Evolutionary conservation across 2,329 filamentous ascomycete genomes (phyloP).

Genomic region (Aspergillus sp.): DNA sequence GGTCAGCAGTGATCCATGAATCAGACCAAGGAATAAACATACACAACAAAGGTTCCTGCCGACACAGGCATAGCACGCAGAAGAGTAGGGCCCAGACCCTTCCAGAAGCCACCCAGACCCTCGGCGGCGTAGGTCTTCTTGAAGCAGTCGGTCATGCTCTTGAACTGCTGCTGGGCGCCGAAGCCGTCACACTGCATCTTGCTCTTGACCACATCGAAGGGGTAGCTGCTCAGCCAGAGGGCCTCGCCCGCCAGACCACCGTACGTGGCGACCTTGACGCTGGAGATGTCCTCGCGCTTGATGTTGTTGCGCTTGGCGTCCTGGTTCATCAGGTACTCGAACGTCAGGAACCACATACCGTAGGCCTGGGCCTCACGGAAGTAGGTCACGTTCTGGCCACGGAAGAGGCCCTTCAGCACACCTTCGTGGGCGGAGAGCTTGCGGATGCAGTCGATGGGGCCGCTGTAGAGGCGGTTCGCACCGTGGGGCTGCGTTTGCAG

Average conservation of each 20-base stretch:
- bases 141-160: conserved; percentile 86
- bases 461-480: conserved; percentile 70
- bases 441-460: conserved; percentile 85
- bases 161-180: conserved; percentile 68
- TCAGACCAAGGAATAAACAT: conserved; percentile 20
- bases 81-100: conserved; percentile 85
- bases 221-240: conserved; percentile 90
- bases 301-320: conserved; percentile 77
- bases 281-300: conserved; percentile 73
- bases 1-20: conserved; percentile 9
- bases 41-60: conserved; percentile 93
- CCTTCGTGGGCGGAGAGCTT: conserved; percentile 73
- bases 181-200: conserved; percentile 99
- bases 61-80: conserved; percentile 95
- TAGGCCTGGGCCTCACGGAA: conserved; percentile 91
- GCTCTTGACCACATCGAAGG: conserved; percentile 96
- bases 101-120: conserved; percentile 87
- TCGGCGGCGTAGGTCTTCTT: conserved; percentile 74
- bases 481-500: conserved; percentile 96
- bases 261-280: conserved; percentile 85
- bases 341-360: conserved; percentile 90
- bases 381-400: conserved; percentile 82
- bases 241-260: conserved; percentile 92
- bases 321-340: conserved; percentile 93
- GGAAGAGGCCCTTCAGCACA: conserved; percentile 73